Base-by-base conservation (phyloP, 805 yeast species). In the Kazachstania viticola region DNA sequence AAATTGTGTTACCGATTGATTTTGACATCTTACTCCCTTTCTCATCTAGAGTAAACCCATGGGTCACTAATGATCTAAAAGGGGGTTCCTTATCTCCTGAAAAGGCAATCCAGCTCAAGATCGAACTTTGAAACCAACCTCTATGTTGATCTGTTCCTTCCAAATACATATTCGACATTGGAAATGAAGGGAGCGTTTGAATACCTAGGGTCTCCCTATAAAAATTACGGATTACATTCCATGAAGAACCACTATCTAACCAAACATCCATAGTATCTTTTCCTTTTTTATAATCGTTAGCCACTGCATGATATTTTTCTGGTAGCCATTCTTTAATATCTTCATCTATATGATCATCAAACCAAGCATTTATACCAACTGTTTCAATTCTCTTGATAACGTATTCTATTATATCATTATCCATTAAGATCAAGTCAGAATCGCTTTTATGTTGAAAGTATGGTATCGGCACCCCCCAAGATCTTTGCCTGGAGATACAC, bases 131-230 rank as follows among this genome's bases (percentile, higher is more conserved):
- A 54, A 91, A 91, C 99, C 99, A 91, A 1, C 99, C 99, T 38
- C 99, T 71, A 51, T 91, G 98, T 56, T 91, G 99, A 51, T 91
- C 99, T n/a, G 87, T 73, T 2, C 99, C 99, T 62, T 91, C 99
- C 11, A 88, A 56, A 49, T 84, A 88, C n/a, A 83, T 68, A 55
- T 87, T 93, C 0, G 93, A 78, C 4, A 75, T 44, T n/a, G 58
- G 60, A 0, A 59, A 61, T 19, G 74, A 61, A 19, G 22, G 22
- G 7, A 19, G 22, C 22, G 7, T 11, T 1, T 48, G 31, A 9
- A 66, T 42, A 1, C 55, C 53, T 8, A 64, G 48, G 21, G 58
- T 55, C 3, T 60, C 39, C 3, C 44, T 38, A 21, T 65, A 58
- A 31, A 66, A 63, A 2, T 56, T 50, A 22, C 32, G 39, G n/a